Evolutionary conservation across 768 basidiomycete genomes (phyloP).

Genomic region (Amanita thiersii): DNA sequence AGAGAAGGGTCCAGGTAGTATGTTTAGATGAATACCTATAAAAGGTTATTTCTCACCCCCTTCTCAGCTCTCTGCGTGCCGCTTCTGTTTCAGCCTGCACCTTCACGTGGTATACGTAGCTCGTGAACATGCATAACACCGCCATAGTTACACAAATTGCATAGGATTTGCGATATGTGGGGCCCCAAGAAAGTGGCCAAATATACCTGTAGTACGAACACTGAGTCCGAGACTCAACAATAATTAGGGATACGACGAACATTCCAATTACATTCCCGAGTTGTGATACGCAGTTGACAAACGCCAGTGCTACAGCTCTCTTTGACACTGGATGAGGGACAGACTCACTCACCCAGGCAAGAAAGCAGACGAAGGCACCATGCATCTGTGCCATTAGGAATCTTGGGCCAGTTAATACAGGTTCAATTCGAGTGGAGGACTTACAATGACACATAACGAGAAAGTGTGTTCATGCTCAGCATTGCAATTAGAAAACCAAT

Average conservation of each 20-base stretch:
- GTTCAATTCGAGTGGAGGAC: constrained; percentile 13
- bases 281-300: constrained; percentile 76
- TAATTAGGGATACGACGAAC: constrained; percentile 33
- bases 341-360: constrained; percentile 45
- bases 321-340: constrained; percentile 68
- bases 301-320: constrained; percentile 78
- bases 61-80: constrained; percentile 25
- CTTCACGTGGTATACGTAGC: constrained; percentile 37
- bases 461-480: constrained; percentile 50
- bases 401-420: constrained; percentile 23
- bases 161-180: constrained; percentile 62
- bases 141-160: constrained; percentile 61
- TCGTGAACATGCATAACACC: constrained; percentile 41
- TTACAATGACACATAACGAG: constrained; percentile 61
- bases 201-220: constrained; percentile 36
- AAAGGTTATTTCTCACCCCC: too few species aligned
- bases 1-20: too few species aligned
- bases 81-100: constrained; percentile 33
- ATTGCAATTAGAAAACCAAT: constrained; percentile 62
- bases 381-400: constrained; percentile 76
- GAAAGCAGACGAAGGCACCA: constrained; percentile 60
- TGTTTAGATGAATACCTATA: too few species aligned
- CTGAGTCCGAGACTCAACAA: constrained; percentile 1
- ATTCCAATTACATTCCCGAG: constrained; percentile 82
- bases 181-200: constrained; percentile 67